Evolutionary conservation across 495 filamentous ascomycete genomes (phyloP).

Genomic region (Pyronema domesticum): DNA sequence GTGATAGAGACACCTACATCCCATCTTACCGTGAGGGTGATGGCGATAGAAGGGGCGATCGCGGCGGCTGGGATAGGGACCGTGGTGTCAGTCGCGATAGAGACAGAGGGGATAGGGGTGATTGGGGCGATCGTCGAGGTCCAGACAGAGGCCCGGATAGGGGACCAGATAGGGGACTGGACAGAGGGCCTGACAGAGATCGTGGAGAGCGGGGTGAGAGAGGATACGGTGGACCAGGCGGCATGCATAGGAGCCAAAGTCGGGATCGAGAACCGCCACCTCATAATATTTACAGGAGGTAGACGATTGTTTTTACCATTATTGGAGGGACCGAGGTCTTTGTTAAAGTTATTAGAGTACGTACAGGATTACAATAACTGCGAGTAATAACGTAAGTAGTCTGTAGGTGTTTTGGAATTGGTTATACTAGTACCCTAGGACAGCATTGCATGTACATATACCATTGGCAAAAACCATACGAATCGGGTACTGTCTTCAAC

Average conservation of each 20-base stretch:
- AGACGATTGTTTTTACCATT: not conserved
- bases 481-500: too few species aligned
- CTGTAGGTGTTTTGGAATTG: too few species aligned
- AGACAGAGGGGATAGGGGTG: conserved; percentile 21
- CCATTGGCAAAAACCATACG: too few species aligned
- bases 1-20: conserved; percentile 42
- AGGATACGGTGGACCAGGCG: not conserved
- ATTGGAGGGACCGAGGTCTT: not conserved
- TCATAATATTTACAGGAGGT: conserved; percentile 24
- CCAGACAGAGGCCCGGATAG: conserved; percentile 15
- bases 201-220: not conserved
- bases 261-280: conserved; percentile 17
- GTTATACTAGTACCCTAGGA: too few species aligned
- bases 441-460: too few species aligned
- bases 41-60: conserved; percentile 31
- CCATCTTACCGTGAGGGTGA: conserved; percentile 33
- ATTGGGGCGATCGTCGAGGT: conserved; percentile 14
- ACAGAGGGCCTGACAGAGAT: not conserved
- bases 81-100: conserved; percentile 9
- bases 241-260: conserved; percentile 28
- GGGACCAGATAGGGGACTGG: not conserved
- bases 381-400: not conserved
- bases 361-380: not conserved
- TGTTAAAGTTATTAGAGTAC: not conserved
- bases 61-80: conserved; percentile 29